phyloP scores from a whole-genome alignment of 768 basidiomycete species.

The Serendipita indica region DNA sequence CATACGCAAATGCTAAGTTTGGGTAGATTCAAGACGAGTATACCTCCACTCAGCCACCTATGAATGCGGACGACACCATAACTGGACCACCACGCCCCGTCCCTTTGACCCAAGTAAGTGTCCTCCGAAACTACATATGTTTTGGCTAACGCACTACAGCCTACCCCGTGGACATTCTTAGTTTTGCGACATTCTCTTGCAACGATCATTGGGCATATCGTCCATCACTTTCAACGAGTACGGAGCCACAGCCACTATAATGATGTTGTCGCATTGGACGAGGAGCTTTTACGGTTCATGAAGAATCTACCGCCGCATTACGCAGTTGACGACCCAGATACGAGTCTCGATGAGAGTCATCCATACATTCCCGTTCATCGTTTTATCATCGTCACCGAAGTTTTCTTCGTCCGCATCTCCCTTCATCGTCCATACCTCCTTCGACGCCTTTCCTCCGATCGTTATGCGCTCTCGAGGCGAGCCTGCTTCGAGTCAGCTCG shows the following conservation, averaged over 20 bases:
- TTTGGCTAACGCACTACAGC: slow-evolving; percentile 30
- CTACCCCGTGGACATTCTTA: slow-evolving; percentile 76
- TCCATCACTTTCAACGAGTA: slow-evolving; percentile 85
- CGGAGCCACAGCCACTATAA: slow-evolving; percentile 63
- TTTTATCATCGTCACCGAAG: slow-evolving; percentile 79
- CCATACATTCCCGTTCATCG: slow-evolving; percentile 67
- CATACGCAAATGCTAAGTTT: slow-evolving; percentile 12
- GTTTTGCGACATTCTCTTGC: slow-evolving; percentile 75
- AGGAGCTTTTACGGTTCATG: slow-evolving; percentile 67
- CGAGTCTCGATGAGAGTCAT: slow-evolving; percentile 49
- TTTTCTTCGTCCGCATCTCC: slow-evolving; percentile 71
- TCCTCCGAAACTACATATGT: neutral
- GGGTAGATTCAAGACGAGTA: slow-evolving; percentile 64
- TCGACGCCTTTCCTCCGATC: slow-evolving; percentile 60
- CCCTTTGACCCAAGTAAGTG: slow-evolving; percentile 1
- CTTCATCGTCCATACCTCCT: slow-evolving; percentile 81
- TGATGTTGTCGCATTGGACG: slow-evolving; percentile 69
- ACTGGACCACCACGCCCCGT: slow-evolving; percentile 5
- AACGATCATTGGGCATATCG: slow-evolving; percentile 74
- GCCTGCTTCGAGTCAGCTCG: slow-evolving; percentile 89
- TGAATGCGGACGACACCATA: slow-evolving; percentile 45
- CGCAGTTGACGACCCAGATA: slow-evolving; percentile 52
- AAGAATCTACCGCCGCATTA: slow-evolving; percentile 65
- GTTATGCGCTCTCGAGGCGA: slow-evolving; percentile 61
- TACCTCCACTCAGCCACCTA: slow-evolving; percentile 63